These are phyloP conservation scores for Panicum miliaceum DNA, from an alignment of 176 grass and related monocot species.

Conservation along the genomic window DNA sequence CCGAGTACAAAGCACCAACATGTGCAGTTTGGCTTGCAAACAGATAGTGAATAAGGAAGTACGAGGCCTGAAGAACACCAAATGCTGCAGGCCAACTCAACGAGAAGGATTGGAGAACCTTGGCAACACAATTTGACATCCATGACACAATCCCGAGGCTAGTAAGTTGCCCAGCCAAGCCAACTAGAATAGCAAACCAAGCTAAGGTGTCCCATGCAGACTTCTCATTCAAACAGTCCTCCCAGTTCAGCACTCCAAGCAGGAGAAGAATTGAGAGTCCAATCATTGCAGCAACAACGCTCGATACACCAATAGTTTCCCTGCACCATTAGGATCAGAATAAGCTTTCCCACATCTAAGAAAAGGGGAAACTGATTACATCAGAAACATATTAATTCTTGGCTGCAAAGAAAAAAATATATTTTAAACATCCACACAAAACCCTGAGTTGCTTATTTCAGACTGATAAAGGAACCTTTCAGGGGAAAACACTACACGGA, in stretches of 20 bases:
- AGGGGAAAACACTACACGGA: conserved; percentile 14
- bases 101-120: conserved; percentile 79
- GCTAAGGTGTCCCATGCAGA: conserved; percentile 96
- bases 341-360: background rate
- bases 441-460: background rate
- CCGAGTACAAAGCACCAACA: conserved; percentile 84
- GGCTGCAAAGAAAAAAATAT: background rate
- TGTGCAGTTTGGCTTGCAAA: conserved; percentile 98
- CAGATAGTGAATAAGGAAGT: conserved; percentile 93
- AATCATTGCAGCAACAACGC: conserved; percentile 93
- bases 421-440: background rate
- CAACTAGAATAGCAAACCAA: conserved; percentile 99
- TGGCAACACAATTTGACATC: conserved; percentile 92
- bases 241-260: conserved; percentile 89
- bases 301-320: conserved; percentile 72
- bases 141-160: conserved; percentile 81
- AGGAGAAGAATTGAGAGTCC: conserved; percentile 89
- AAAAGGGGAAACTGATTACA: background rate
- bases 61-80: conserved; percentile 89
- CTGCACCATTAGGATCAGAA: conserved; percentile 39
- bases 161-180: conserved; percentile 91
- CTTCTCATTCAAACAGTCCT: conserved; percentile 94
- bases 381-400: background rate
- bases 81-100: conserved; percentile 95
- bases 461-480: conserved; percentile 2